These are phyloP conservation scores for Sphaerobolus stellatus DNA, from an alignment of 1,284 basidiomycete species.

Conservation along the genomic window DNA sequence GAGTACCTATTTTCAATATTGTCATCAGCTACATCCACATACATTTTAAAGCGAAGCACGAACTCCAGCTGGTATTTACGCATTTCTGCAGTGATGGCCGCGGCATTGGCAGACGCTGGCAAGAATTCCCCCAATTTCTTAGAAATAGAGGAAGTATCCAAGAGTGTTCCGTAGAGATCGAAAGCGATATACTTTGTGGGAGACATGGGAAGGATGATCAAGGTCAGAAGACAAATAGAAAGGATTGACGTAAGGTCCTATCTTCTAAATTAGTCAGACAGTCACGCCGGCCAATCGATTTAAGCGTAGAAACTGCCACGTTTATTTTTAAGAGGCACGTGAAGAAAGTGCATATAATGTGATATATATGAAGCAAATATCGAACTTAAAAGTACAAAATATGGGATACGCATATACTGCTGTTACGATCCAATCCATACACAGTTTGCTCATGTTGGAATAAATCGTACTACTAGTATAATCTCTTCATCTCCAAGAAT, in stretches of 20 bases:
- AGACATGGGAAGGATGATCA: background rate
- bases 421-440: no score
- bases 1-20: slow-evolving; percentile 28
- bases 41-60: slow-evolving; percentile 12
- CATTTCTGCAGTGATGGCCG: slow-evolving; percentile 25
- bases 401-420: no score
- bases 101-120: slow-evolving; percentile 2
- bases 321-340: no score
- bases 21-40: background rate
- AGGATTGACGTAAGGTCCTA: no score
- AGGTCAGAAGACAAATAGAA: no score
- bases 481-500: slow-evolving; percentile 25
- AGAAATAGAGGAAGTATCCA: slow-evolving; percentile 25
- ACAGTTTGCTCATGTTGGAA: no score
- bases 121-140: background rate
- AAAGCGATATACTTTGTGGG: slow-evolving; percentile 20
- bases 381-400: no score
- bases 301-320: no score
- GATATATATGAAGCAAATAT: no score
- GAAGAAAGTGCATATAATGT: no score
- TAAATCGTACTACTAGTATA: background rate
- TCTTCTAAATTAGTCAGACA: no score
- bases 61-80: slow-evolving; percentile 35
- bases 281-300: no score
- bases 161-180: slow-evolving; percentile 35